Evolutionary conservation across 1,139 yeast genomes (phyloP).

Genomic region (Saccharomyces hybrid): DNA sequence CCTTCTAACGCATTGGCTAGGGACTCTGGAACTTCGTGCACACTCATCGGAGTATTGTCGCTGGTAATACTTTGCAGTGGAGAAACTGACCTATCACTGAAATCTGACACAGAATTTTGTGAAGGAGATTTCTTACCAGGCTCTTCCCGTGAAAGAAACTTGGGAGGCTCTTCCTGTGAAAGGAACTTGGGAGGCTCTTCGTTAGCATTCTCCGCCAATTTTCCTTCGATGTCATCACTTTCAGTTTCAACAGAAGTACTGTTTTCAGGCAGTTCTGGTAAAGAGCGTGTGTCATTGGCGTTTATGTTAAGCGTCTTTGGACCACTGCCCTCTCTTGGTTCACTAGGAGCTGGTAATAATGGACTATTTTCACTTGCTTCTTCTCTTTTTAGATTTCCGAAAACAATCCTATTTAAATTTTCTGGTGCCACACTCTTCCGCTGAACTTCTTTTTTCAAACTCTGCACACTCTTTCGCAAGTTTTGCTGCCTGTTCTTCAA

Average conservation of each 20-base stretch:
- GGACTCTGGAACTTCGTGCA: neutral
- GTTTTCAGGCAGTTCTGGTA: neutral
- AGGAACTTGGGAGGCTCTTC: neutral
- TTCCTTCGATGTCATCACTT: neutral
- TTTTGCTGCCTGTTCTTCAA: conserved; percentile 5
- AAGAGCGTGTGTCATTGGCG: neutral
- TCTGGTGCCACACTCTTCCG: neutral
- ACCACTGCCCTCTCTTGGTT: neutral
- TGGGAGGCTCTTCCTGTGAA: neutral
- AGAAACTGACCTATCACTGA: neutral
- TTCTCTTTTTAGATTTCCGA: neutral
- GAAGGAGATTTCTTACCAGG: neutral
- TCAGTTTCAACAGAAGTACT: neutral
- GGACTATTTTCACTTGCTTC: neutral
- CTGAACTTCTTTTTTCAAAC: neutral
- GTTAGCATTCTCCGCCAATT: neutral
- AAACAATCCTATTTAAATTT: neutral
- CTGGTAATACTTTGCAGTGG: neutral
- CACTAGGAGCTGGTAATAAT: neutral
- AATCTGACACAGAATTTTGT: neutral
- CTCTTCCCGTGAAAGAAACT: neutral
- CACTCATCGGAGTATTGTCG: neutral
- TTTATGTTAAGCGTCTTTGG: neutral
- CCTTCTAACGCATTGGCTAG: neutral
- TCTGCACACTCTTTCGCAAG: neutral